Conservation (phyloP, 2,329 filamentous ascomycete genomes). For the Fusarium oxysporum region DNA sequence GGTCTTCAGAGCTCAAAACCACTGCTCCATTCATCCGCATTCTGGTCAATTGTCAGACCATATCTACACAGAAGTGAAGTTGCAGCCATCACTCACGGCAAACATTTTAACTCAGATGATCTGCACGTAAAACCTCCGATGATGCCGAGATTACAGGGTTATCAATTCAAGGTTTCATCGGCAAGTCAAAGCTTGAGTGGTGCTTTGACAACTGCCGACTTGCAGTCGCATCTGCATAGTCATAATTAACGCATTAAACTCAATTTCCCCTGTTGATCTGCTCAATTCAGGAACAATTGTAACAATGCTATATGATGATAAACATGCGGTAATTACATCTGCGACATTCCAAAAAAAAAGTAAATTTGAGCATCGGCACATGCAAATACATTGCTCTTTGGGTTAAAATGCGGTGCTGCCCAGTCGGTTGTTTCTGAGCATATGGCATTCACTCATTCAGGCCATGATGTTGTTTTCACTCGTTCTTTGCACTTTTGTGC, state of each 20-base stretch:
- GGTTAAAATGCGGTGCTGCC: neutral
- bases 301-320: neutral
- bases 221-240: neutral
- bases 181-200: neutral
- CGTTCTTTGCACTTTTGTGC: neutral
- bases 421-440: neutral
- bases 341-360: neutral
- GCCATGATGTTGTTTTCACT: neutral
- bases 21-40: accelerated
- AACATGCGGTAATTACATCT: neutral
- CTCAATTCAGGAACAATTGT: neutral
- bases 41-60: neutral
- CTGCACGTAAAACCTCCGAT: neutral
- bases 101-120: neutral
- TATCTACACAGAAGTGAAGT: neutral
- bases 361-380: neutral
- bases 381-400: neutral
- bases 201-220: neutral
- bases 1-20: neutral
- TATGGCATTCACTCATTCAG: neutral
- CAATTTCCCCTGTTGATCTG: neutral
- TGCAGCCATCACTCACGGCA: neutral
- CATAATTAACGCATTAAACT: neutral
- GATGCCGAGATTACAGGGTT: neutral
- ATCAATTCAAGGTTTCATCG: neutral